Conservation (phyloP, 495 filamentous ascomycete genomes). For the Aspergillus nidulans region DNA sequence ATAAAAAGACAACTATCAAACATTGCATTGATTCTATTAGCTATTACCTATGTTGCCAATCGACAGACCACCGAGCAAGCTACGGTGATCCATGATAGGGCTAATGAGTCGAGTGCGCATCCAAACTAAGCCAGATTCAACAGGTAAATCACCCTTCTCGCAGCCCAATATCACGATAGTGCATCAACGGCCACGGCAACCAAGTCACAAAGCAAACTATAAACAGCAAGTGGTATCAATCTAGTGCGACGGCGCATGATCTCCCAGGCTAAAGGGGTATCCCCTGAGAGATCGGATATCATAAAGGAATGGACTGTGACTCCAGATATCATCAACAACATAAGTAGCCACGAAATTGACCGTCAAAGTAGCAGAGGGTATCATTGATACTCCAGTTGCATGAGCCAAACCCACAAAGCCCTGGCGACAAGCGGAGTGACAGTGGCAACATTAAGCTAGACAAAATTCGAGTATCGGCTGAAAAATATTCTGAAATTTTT, state of each 20-base stretch:
- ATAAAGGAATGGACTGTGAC: slow-evolving; percentile 35
- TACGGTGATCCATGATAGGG: slow-evolving; percentile 7
- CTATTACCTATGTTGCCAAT: slow-evolving; percentile 20
- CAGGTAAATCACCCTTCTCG: slow-evolving; percentile 27
- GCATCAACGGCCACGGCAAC: slow-evolving; percentile 22
- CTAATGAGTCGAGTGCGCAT: slow-evolving; percentile 18
- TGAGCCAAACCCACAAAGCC: slow-evolving; percentile 8
- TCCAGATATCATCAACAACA: slow-evolving; percentile 19
- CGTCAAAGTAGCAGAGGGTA: slow-evolving; percentile 28
- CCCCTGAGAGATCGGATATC: slow-evolving; percentile 37
- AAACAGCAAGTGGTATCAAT: slow-evolving; percentile 50
- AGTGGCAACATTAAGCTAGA: slow-evolving; percentile 28
- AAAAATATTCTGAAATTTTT: slow-evolving; percentile 7
- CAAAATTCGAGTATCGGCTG: slow-evolving; percentile 14
- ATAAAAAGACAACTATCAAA: slow-evolving; percentile 4
- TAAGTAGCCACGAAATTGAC: slow-evolving; percentile 17
- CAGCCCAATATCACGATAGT: slow-evolving; percentile 36
- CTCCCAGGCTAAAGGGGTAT: slow-evolving; percentile 30
- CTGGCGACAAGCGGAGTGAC: slow-evolving; percentile 24
- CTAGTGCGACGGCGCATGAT: slow-evolving; percentile 43
- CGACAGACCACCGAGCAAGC: slow-evolving; percentile 5
- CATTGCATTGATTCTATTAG: slow-evolving; percentile 23
- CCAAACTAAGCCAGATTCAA: slow-evolving; percentile 17
- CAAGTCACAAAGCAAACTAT: slow-evolving; percentile 26
- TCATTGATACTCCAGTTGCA: slow-evolving; percentile 19